Base-by-base conservation (phyloP, 2,329 filamentous ascomycete genomes). In the Keithomyces neogunnii region DNA sequence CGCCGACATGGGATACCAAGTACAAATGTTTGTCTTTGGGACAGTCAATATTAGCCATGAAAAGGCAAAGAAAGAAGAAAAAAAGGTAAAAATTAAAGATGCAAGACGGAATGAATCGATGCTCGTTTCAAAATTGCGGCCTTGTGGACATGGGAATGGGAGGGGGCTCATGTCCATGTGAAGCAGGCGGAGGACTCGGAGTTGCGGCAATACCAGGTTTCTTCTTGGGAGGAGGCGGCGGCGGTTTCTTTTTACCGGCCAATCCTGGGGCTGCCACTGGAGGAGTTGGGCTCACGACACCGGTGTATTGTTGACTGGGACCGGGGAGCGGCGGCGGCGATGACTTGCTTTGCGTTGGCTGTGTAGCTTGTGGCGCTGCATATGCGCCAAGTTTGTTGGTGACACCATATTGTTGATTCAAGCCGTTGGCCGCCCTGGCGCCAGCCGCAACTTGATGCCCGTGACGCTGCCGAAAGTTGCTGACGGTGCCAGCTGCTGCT, bases 391-490 rank as follows among this genome's bases (percentile, higher is more conserved):
- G 57, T 56, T 66, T 72, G 39, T 71, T 65, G 36, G 64, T 54
- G 4, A 83, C 68, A 3, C 78, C 79, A 57, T 85, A 85, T 62
- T 81, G 84, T 60, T 84, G 76, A 50, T 82, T 80, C 51, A 84
- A 58, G 2, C 69, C 71, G 54, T 76, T 79, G 3, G 82, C 82
- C 26, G 73, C 75, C 60, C 74, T 71, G 59, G 76, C 73, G 0
- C 84, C 84, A 5, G 78, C 69, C 1, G 79, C 76, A 5, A 87
- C 78, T 62, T 88, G 82, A 19, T 85, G 84, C 3, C 84, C 80
- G 59, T 89, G 84, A 31, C 84, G 71, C 62, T 88, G 80, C 11
- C 83, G 81, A 64, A 89, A 87, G 61, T 85, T 85, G 56, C 81
- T 84, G 39, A 78, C 77, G 38, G 82, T 86, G 31, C 74, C 73